Conservation (phyloP, 805 yeast genomes). For the Yamadazyma phyllophila region DNA sequence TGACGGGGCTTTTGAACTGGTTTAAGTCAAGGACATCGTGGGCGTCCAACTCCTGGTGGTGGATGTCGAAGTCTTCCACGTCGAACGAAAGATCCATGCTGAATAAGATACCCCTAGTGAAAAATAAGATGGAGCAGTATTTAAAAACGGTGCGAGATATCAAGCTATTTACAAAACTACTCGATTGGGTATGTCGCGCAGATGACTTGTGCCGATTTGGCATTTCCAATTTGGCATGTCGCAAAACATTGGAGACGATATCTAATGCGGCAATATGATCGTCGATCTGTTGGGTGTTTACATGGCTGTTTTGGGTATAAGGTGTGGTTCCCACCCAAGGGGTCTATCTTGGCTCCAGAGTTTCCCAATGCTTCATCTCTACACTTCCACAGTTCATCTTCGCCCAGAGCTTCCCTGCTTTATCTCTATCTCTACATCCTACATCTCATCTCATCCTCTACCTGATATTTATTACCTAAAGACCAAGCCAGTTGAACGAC, state of each 20-base stretch:
- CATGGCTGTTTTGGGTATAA: too few species aligned
- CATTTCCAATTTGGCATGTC: background rate
- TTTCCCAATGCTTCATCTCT: too few species aligned
- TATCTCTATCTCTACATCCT: too few species aligned
- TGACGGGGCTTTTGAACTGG: conserved; percentile 4
- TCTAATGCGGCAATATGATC: too few species aligned
- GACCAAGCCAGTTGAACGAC: conserved; percentile 16
- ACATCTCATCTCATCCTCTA: too few species aligned
- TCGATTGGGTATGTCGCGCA: background rate
- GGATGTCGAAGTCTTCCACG: conserved; percentile 4
- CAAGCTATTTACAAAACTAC: background rate
- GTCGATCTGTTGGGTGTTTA: background rate
- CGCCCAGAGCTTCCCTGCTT: too few species aligned
- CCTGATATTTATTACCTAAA: background rate
- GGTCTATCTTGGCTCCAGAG: too few species aligned
- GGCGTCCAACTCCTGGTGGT: background rate
- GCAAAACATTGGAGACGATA: background rate
- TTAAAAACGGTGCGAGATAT: conserved; percentile 1
- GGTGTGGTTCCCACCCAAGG: too few species aligned
- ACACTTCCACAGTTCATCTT: too few species aligned
- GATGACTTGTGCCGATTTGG: too few species aligned
- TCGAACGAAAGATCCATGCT: conserved; percentile 4
- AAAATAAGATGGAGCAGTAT: background rate
- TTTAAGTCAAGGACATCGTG: too few species aligned
- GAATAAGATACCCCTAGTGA: background rate